Conservation (phyloP, 139 green algal genomes). For the Ostreobium quekettii region DNA sequence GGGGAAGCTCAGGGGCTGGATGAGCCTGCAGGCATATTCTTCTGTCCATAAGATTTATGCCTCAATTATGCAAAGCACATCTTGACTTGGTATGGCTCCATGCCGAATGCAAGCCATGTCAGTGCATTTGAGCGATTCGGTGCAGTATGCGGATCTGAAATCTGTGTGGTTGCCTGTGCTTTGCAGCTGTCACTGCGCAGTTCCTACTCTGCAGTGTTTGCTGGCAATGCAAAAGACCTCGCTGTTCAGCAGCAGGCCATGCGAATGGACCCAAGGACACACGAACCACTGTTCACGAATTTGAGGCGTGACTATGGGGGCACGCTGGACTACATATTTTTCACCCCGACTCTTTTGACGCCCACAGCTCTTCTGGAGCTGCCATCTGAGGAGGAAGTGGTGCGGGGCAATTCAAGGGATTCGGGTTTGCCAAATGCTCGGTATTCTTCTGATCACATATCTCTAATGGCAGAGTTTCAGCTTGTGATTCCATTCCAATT, state of each 20-base stretch:
- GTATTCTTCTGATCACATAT: constrained; percentile 21
- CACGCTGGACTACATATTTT: constrained; percentile 18
- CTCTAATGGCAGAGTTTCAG: constrained; percentile 21
- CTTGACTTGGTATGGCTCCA: too few species aligned
- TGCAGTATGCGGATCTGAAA: too few species aligned
- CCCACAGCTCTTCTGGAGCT: constrained; percentile 18
- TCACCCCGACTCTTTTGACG: constrained; percentile 3
- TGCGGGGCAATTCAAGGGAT: too few species aligned
- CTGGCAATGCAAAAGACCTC: too few species aligned
- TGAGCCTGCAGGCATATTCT: too few species aligned
- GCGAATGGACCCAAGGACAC: constrained; percentile 10
- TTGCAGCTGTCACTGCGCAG: background rate
- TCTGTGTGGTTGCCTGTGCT: too few species aligned
- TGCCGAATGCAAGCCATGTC: background rate
- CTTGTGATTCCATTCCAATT: too few species aligned
- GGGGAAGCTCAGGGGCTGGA: too few species aligned
- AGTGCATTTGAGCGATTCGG: too few species aligned
- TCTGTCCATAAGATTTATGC: too few species aligned
- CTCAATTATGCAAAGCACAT: too few species aligned
- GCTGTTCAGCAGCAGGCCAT: background rate
- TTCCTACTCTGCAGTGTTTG: constrained; percentile 14
- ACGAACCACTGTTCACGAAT: constrained; percentile 16
- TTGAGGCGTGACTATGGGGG: constrained; percentile 9
- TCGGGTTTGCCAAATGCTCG: constrained; percentile 15
- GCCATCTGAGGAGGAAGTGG: constrained; percentile 15